These are phyloP conservation scores for Podospora pseudopauciseta DNA, from an alignment of 495 filamentous ascomycete genomes.

Conservation along the genomic window DNA sequence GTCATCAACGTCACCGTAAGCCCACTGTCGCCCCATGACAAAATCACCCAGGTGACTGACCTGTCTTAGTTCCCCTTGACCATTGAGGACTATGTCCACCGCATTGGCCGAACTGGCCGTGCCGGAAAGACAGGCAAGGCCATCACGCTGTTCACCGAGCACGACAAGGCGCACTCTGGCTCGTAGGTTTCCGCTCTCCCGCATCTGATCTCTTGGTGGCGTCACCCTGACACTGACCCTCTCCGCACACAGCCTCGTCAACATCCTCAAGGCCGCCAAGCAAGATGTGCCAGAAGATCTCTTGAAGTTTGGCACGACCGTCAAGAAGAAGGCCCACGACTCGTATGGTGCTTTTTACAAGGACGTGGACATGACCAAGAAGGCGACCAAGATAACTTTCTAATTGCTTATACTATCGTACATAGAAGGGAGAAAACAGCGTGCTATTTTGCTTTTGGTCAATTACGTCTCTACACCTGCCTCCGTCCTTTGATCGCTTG, in stretches of 20 bases:
- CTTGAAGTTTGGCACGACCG: conserved; percentile 92
- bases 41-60: neutral
- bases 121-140: conserved; percentile 87
- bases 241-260: conserved; percentile 58
- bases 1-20: conserved; percentile 78
- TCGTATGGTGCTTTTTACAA: conserved; percentile 92
- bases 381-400: conserved; percentile 89
- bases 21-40: neutral
- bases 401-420: conserved; percentile 49
- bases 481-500: conserved; percentile 35
- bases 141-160: conserved; percentile 91
- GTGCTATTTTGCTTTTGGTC: conserved; percentile 4
- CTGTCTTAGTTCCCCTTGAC: conserved; percentile 55
- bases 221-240: conserved; percentile 13
- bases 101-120: conserved; percentile 90
- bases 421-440: conserved; percentile 3
- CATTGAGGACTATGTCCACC: conserved; percentile 93
- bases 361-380: conserved; percentile 70
- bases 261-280: conserved; percentile 83
- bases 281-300: conserved; percentile 85
- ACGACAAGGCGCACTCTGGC: conserved; percentile 84
- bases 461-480: conserved; percentile 10
- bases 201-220: neutral
- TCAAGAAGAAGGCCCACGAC: conserved; percentile 96
- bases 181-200: conserved; percentile 53